Evolutionary conservation across 1,284 basidiomycete genomes (phyloP), one percentile per base, ranked within the genome.

Genomic region (Apiotrichum veenhuisii): DNA sequence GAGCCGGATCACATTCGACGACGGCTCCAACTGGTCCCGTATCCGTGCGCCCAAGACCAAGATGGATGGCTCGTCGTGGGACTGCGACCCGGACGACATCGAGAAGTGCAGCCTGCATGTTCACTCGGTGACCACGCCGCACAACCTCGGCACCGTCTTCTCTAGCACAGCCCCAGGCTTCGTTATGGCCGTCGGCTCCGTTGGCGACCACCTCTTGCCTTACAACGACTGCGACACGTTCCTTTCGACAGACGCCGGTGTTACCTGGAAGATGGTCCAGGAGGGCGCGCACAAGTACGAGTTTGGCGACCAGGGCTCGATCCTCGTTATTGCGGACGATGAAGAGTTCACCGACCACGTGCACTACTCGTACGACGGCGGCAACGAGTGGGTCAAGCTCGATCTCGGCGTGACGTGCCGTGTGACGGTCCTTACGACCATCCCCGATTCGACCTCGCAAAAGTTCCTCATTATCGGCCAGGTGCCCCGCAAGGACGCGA

Each of bases 161-260:
- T 95, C 92, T 1, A 93, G 91, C 0, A 87, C 90, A 12, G 94
- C 94, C 0, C 94, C 95, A 0, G 95, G 95, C 0, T 84, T 92
- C 60, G 87, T 92, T 34, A 95, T 98, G 89, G 95, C 88, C 34
- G 92, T 98, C 2, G 95, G 95, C 8, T 89, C 85, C 0, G 82
- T 97, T 27, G 93, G 94, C 2, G 77, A 82, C 18, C 78, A 80
- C 18, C 79, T 98, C 5, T 73, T 81, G 34, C 80, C 86, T 0
- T 98, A 98, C 71, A 65, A 89, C 50, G 88, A 96, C 37, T 88
- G 89, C 71, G 91, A 97, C 69, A 98, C 95, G 0, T 98, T 94
- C 80, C 75, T 98, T 59, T 91, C 88, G 66, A 89, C 83, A 0
- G 91, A 98, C 67, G 94, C 88, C 0, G 95, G 95, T 2, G 67